These are phyloP conservation scores for Rhizophora apiculata DNA, from an alignment of 345 rosid species.

Conservation along the genomic window DNA sequence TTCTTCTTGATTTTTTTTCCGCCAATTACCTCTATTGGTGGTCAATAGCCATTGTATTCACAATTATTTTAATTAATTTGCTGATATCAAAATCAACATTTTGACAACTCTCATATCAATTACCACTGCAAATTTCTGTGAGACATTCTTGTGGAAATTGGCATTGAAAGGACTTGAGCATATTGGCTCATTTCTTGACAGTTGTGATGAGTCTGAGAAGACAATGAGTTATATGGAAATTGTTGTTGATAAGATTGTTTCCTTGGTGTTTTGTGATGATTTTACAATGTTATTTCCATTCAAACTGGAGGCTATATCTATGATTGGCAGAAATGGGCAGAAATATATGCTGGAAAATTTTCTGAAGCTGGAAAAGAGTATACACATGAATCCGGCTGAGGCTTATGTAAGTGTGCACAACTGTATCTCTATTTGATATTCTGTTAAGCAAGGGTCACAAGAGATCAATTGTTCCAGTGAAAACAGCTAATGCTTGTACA, in stretches of 20 bases:
- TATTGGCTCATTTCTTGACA: conserved; percentile 58
- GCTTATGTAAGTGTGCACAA: conserved; percentile 53
- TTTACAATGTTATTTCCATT: conserved; percentile 46
- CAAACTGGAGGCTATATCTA: conserved; percentile 58
- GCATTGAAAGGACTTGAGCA: conserved; percentile 65
- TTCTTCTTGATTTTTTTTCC: not conserved
- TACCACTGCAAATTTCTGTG: conserved; percentile 23
- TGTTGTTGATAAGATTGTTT: conserved; percentile 55
- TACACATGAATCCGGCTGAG: conserved; percentile 50
- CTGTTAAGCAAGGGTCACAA: conserved; percentile 3
- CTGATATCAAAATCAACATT: conserved; percentile 52
- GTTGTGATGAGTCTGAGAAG: conserved; percentile 50
- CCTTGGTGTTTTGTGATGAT: conserved; percentile 44
- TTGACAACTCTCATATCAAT: conserved; percentile 52
- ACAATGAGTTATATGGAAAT: conserved; percentile 43
- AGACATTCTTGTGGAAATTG: conserved; percentile 50
- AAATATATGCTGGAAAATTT: conserved; percentile 48
- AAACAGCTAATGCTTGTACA: conserved; percentile 11
- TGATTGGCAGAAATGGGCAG: conserved; percentile 40
- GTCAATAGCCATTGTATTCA: not conserved
- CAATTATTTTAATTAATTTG: conserved; percentile 21
- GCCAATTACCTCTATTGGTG: not conserved
- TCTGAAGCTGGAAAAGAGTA: conserved; percentile 58
- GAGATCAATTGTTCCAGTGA: conserved; percentile 13
- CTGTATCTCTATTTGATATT: conserved; percentile 8